phyloP scores from a whole-genome alignment of 2,329 filamentous ascomycete species.

The Talaromyces funiculosus region DNA sequence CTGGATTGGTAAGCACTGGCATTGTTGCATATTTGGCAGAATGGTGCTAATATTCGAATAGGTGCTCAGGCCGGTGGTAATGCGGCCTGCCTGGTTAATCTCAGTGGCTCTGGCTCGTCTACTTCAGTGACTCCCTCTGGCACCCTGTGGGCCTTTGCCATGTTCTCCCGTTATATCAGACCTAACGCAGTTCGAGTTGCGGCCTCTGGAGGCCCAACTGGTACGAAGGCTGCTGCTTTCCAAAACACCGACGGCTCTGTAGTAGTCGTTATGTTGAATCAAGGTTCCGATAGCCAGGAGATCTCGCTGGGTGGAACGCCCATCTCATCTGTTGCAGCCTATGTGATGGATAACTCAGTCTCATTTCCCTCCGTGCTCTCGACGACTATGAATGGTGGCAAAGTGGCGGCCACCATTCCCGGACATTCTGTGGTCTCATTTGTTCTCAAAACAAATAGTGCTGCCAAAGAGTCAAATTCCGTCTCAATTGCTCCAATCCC shows the following conservation, averaged over 20 bases:
- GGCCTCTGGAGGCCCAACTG: neutral
- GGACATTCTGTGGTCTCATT: neutral
- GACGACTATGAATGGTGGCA: neutral
- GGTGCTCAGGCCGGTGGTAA: neutral
- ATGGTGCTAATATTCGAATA: no score
- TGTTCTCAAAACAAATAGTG: no score
- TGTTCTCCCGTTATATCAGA: slow-evolving; percentile 8
- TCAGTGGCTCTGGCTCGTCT: neutral
- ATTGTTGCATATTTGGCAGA: no score
- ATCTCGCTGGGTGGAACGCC: neutral
- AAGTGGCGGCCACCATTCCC: neutral
- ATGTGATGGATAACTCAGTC: neutral
- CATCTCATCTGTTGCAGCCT: neutral
- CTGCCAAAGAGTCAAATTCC: no score
- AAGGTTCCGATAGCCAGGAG: neutral
- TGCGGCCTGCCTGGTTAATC: neutral
- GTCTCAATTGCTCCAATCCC: no score
- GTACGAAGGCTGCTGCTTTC: slow-evolving; percentile 1
- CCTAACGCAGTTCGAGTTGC: slow-evolving; percentile 2
- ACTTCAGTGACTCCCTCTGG: neutral
- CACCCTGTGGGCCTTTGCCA: slow-evolving; percentile 2
- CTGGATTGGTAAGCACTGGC: neutral
- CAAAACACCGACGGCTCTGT: neutral
- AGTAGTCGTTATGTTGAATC: neutral
- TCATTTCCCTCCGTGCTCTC: neutral